A percentile compares a stretch with the other conserved stretches of the same genome.
Evolutionary conservation across 2,329 filamentous ascomycete species (phyloP).

Genomic region (Aspergillus phoenicis): DNA sequence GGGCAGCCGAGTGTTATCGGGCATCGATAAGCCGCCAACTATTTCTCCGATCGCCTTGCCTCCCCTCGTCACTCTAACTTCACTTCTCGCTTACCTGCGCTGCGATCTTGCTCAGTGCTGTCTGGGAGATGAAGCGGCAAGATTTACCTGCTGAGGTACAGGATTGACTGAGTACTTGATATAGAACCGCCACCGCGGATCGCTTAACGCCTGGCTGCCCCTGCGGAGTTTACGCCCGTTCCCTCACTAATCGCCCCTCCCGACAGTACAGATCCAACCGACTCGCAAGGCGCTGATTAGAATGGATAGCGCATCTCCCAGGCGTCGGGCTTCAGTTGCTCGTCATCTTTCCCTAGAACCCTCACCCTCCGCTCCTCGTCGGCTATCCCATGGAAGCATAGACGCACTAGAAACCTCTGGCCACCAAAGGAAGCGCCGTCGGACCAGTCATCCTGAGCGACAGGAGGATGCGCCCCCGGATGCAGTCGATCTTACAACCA

Average conservation of each 20-base stretch:
- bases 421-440: slow-evolving; percentile 20
- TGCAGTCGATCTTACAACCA: slow-evolving; percentile 54
- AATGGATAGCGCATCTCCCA: not conserved
- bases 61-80: not conserved
- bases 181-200: not conserved
- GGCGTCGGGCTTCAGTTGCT: not conserved
- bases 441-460: slow-evolving; percentile 7
- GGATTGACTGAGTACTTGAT: not conserved
- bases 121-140: not conserved
- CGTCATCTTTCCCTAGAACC: not conserved
- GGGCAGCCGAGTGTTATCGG: slow-evolving; percentile 11
- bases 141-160: not conserved
- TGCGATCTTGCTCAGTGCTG: not conserved
- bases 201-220: not conserved
- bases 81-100: not conserved
- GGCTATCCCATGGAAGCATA: slow-evolving; percentile 1
- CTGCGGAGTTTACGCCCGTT: not conserved
- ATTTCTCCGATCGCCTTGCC: slow-evolving; percentile 2
- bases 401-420: not conserved
- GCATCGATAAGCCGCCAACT: slow-evolving; percentile 19
- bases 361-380: not conserved
- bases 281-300: not conserved
- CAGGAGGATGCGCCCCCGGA: slow-evolving; percentile 40
- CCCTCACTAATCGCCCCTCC: not conserved
- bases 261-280: not conserved